Base-by-base conservation (phyloP, 164 flowering plant genomes). In the Houttuynia cordata region DNA sequence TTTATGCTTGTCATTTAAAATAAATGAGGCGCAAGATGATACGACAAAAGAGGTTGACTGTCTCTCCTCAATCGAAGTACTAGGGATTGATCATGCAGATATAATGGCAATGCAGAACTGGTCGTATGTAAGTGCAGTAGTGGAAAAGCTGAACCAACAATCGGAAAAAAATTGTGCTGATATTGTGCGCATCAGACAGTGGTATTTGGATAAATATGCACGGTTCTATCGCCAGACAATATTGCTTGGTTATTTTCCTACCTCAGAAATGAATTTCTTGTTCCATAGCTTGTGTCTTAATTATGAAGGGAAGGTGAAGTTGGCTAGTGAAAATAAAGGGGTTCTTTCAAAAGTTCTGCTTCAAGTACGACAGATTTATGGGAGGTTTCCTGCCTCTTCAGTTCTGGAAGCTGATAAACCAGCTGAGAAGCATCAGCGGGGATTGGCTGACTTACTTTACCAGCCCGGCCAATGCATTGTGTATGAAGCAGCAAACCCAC, bases 101-200 rank as follows among this genome's bases (percentile, higher is more conserved):
- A 83, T 93, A 40, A 82, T 93, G 67, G 67, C 83, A 57, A 87
- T 90, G 96, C 98, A 93, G 98, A 93, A 87, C 63, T 93, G 98
- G 97, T 68, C 78, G 20, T 82, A 79, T 71, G 78, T 86, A 67
- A 75, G 69, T 55, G 51, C 82, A 20, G 91, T 83, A 57, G 75
- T 84, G 57, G 75, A 88, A 64, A 74, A 81, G 18, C 66, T 93
- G 71, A 93, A 93, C 67, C 78, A 57, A 24, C 65, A 81, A 68
- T 96, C 97, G 51, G 71, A 80, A 8, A 85, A 79, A 71, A 87
- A 79, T 71, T 90, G 81, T 69, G 85, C 91, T 56, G 83, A 93
- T 78, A 68, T 90, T 53, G 84, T 84, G 92, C 94, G 96, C 55
- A 79, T 93, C 56, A 83, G 97, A 62, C 80, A 67, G 51, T 90